A percentile compares a stretch with the other conserved stretches of the same genome.
Conservation (phyloP, 257 asterid species). For the Verbascum thapsus region DNA sequence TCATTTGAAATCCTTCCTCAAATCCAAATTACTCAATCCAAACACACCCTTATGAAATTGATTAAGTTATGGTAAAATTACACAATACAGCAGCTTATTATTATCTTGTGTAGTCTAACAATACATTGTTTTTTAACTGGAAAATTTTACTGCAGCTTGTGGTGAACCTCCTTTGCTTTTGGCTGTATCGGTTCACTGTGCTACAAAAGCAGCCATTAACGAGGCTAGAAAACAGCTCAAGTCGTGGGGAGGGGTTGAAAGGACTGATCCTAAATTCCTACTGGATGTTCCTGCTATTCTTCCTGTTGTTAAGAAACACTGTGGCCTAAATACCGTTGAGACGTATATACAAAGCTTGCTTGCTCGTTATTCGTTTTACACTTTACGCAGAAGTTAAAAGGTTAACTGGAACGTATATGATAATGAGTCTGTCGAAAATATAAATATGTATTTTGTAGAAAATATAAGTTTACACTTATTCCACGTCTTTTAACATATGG, state of each 20-base stretch:
- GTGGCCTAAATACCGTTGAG: conserved; percentile 62
- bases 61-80: too few species aligned
- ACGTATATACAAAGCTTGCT: conserved; percentile 42
- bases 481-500: too few species aligned
- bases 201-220: conserved; percentile 69
- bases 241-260: conserved; percentile 55
- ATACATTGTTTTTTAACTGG: not conserved
- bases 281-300: conserved; percentile 67
- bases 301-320: conserved; percentile 70
- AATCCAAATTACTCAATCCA: too few species aligned
- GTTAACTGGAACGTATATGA: not conserved
- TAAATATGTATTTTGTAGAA: not conserved
- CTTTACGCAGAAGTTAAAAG: too few species aligned
- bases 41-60: too few species aligned
- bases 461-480: not conserved
- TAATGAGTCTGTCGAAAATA: not conserved
- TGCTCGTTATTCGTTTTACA: not conserved
- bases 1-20: too few species aligned
- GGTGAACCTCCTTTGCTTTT: conserved; percentile 82
- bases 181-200: conserved; percentile 81
- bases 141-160: conserved; percentile 49
- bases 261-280: conserved; percentile 42
- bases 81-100: not conserved
- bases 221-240: conserved; percentile 65
- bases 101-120: not conserved